phyloP scores from a whole-genome alignment of 306 rosid species.

The Lagenaria siceraria region DNA sequence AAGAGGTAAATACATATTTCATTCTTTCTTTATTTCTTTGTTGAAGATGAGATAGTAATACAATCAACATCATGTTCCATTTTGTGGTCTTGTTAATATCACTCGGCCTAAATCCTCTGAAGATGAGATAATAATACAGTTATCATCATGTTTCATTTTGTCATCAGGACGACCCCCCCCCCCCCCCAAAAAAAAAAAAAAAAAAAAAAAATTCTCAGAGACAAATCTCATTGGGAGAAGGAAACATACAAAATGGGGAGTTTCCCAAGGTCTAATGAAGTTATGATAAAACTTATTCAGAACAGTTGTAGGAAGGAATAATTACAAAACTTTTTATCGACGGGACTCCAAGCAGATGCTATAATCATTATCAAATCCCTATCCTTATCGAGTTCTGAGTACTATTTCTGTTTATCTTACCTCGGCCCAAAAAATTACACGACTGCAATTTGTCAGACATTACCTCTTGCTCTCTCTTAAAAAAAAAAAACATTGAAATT shows the following conservation, averaged over 20 bases:
- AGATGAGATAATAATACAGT: not conserved
- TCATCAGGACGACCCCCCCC: too few species aligned
- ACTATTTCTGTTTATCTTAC: not conserved
- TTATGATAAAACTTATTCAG: not conserved
- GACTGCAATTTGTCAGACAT: not conserved
- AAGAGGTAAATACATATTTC: conserved; percentile 50
- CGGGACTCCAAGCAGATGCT: not conserved
- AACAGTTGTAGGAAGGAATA: not conserved
- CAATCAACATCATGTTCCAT: not conserved
- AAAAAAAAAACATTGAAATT: too few species aligned
- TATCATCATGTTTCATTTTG: not conserved
- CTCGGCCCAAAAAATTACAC: not conserved
- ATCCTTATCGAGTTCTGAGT: not conserved
- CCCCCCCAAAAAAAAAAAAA: too few species aligned
- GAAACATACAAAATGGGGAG: not conserved
- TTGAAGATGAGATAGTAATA: conserved; percentile 3
- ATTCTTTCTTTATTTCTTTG: not conserved
- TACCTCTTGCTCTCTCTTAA: not conserved
- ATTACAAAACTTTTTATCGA: not conserved
- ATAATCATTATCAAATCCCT: not conserved
- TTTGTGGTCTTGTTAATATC: not conserved
- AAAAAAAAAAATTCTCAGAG: not conserved
- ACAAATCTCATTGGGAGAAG: not conserved
- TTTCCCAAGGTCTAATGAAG: not conserved
- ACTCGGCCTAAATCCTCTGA: not conserved